Evolutionary conservation across 345 rosid species (phyloP), one percentile per base, ranked within the genome.

Genomic region (Eucalyptus erythrocorys): DNA sequence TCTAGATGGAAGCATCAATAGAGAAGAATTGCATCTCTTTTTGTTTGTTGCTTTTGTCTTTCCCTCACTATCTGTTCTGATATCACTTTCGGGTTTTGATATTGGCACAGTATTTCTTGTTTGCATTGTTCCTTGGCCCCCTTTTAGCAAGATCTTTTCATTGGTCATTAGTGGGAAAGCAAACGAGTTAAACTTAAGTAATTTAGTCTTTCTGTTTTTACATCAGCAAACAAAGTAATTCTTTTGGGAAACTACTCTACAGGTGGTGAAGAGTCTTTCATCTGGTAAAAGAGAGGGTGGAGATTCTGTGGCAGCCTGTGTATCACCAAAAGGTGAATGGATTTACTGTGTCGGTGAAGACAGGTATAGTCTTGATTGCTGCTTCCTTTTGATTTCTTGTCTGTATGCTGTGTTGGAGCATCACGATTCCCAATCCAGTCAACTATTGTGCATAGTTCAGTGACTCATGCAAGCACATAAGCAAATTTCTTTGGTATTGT

Each of bases 241-340:
- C 84, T 82, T 61, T 89, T 59, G 27, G 88, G 87, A 66, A 88
- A 86, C 17, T 88, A 87, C 86, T 71, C 49, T 91, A 87, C 92
- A 98, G 98, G 99, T 95, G 85, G 99, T 98, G 91, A 98, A 96
- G 94, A 98, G 99, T 89, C 96, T 98, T 91, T 98, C 99, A 55
- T 95, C 99, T 40, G 99, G 99, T 94, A 98, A 96, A 94, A 94
- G 96, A 91, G 97, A 97, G 91, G 99, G 97, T 88, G 99, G 99
- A 90, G 99, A 97, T 90, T 98, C 96, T 89, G 94, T 93, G 86
- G 97, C 98, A 85, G 99, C 99, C 53, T 94, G 96, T 89, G 93
- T 98, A 88, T 97, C 99, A 59, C 97, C 99, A 8, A 98, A 98
- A 93, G 99, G 99, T 37, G 99, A 97, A 91, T 97, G 99, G 99